Base-by-base conservation (phyloP, 2,329 filamentous ascomycete species). In the Sporothrix brasiliensis region DNA sequence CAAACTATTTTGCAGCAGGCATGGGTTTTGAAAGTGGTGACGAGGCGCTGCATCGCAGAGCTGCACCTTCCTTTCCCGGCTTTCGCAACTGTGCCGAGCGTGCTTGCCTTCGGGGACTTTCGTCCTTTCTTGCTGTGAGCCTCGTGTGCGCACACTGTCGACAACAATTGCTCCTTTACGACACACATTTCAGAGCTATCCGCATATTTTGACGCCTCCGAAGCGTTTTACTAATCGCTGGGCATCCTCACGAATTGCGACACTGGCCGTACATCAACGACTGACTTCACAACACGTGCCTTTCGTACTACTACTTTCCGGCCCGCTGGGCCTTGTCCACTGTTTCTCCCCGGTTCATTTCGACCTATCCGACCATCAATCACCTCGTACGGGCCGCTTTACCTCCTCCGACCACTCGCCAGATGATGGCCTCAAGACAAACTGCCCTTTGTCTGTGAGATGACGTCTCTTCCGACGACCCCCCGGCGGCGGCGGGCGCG, bases 401-500 rank as follows among this genome's bases (percentile, higher is more conserved):
- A 34, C 34, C 39, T 24, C 58, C 10, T 50, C 41, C 61, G 14
- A 50, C 21, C 19, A 44, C 44, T 50, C 13, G 2, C 53, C 19
- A 63, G 41, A 41, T n/a, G 27, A 68, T 70, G 65, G 69, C 56
- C 24, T 19, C 5, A 44, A 47, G 24, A 47, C 49, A 34, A 13
- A 30, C 49, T n/a, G 5, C 14, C 47, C 7, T 34, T 65, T 30
- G 44, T 5, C 60, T 34, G 19, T 34, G 60, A 67, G 49, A 68
- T 27, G 10, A 69, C 67, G 67, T 13, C 67, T 61, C 69, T 69
- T 69, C 67, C 71, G 72, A 52, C 47, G 13, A 16, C 44, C 56
- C 6, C 68, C 41, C 77, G 69, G 41, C 72, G 72, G 34, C 67
- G 79, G 74, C 79, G 80, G 72, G 75, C 77, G 72, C 79, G 79